Base-by-base conservation (phyloP, 345 rosid species). In the Arabidopsis arenosa region DNA sequence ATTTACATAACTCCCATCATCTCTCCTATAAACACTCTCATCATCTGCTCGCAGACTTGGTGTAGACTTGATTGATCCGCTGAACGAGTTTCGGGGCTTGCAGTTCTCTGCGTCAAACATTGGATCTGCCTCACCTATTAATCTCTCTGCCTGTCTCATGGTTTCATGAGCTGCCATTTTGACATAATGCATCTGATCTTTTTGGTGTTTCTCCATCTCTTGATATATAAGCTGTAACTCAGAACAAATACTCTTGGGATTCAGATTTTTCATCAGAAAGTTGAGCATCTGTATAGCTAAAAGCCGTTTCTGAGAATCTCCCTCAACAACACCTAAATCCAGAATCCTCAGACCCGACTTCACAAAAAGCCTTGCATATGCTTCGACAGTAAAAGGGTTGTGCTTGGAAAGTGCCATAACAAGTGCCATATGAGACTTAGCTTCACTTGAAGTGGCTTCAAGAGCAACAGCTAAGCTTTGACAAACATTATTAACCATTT, bases 211-310 rank as follows among this genome's bases (percentile, higher is more conserved):
- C 81, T 87, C 94, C 96, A 93, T 90, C 80, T 90, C 95, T 71
- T 77, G 80, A 9, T 72, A 74, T 63, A 96, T 85, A 79, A 82
- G 76, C 68, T 85, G 90, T 45, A 88, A 84, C 83, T 88, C 93
- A 0, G 97, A 89, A 73, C 21, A 76, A 60, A 93, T 77, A 76
- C 98, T 93, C 82, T 96, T 89, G 6, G 88, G 86, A 69, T 96
- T 88, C 82, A 96, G 55, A 70, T 84, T 84, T 84, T 87, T 93
- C 98, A 96, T 93, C 85, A 96, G 80, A 83, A 88, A 93, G 78
- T 84, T 93, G 61, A 96, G 83, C 99, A 96, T 91, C 78, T 96
- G 98, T 67, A 96, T 89, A 2, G 99, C 93, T 5, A 90, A 81
- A 55, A 86, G 80, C 48, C 96, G 76, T 76, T 88, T 91, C 81